phyloP scores from a whole-genome alignment of 2,329 filamentous ascomycete species.

The Fusarium tupiense region DNA sequence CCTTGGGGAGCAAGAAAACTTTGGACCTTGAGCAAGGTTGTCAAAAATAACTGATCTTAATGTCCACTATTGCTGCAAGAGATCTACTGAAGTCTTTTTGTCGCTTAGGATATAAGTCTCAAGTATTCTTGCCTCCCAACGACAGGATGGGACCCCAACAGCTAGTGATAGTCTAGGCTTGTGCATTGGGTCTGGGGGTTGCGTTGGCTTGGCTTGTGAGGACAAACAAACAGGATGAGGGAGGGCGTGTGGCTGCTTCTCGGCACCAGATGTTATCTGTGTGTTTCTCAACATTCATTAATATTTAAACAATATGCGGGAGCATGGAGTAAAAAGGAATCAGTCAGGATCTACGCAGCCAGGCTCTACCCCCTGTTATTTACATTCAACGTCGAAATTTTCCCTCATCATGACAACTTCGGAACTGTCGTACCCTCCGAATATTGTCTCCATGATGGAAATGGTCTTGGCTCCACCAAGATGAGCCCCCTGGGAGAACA shows the following conservation, averaged over 20 bases:
- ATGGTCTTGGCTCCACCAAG: conserved; percentile 13
- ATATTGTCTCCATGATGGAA: conserved; percentile 13
- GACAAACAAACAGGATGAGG: not conserved
- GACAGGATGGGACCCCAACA: conserved; percentile 28
- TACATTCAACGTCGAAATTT: not conserved
- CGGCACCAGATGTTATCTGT: conserved; percentile 9
- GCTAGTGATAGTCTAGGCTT: conserved; percentile 4
- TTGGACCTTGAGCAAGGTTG: not conserved
- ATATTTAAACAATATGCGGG: not conserved
- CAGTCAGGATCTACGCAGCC: conserved; percentile 1
- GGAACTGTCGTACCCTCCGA: conserved; percentile 10
- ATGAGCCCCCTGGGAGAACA: conserved; percentile 5
- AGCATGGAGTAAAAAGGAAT: conserved; percentile 1
- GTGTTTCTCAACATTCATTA: not conserved
- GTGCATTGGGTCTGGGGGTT: conserved; percentile 22
- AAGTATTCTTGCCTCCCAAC: not conserved
- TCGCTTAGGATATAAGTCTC: not conserved
- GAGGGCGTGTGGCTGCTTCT: conserved; percentile 24
- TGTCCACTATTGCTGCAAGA: not conserved
- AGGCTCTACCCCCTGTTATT: not conserved
- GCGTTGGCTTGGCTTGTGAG: conserved; percentile 6
- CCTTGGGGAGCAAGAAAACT: not conserved
- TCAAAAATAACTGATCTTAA: not conserved
- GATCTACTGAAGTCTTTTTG: not conserved
- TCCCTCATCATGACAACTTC: conserved; percentile 35